Evolutionary conservation across 2,329 filamentous ascomycete genomes (phyloP).

Genomic region (Beauveria varroae): DNA sequence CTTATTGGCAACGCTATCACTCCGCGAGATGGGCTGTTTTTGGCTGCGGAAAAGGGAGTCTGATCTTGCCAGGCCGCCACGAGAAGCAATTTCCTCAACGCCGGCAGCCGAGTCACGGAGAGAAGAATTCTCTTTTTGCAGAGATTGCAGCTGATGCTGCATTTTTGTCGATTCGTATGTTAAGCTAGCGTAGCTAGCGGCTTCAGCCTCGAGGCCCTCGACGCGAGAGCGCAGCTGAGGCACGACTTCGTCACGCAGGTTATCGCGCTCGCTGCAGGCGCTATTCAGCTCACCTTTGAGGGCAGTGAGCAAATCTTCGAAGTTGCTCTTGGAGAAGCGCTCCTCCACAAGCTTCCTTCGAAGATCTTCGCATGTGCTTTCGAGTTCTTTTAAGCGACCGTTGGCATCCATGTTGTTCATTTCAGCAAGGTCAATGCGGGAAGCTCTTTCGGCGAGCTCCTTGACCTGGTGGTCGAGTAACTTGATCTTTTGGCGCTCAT

Average conservation of each 20-base stretch:
- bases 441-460: slow-evolving; percentile 70
- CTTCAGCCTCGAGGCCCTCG: slow-evolving; percentile 70
- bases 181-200: slow-evolving; percentile 62
- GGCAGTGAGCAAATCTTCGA: slow-evolving; percentile 82
- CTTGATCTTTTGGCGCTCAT: slow-evolving; percentile 70
- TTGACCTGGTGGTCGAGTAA: slow-evolving; percentile 78
- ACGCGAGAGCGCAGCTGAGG: slow-evolving; percentile 70
- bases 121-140: slow-evolving; percentile 60
- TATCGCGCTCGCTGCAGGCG: slow-evolving; percentile 82
- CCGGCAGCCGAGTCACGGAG: slow-evolving; percentile 35
- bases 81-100: slow-evolving; percentile 17
- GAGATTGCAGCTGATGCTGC: slow-evolving; percentile 72
- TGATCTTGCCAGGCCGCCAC: slow-evolving; percentile 51
- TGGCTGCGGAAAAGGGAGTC: slow-evolving; percentile 51
- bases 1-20: slow-evolving; percentile 41
- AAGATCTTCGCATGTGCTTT: slow-evolving; percentile 72
- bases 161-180: slow-evolving; percentile 76
- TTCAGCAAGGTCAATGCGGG: slow-evolving; percentile 49
- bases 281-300: slow-evolving; percentile 76
- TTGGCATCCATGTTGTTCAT: slow-evolving; percentile 49
- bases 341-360: slow-evolving; percentile 78
- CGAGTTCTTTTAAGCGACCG: slow-evolving; percentile 67
- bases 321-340: slow-evolving; percentile 80
- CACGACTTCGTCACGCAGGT: slow-evolving; percentile 80
- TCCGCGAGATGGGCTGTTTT: slow-evolving; percentile 45